These are phyloP conservation scores for Cladosporium sp. DNA, from an alignment of 2,329 filamentous ascomycete genomes.

Conservation along the genomic window DNA sequence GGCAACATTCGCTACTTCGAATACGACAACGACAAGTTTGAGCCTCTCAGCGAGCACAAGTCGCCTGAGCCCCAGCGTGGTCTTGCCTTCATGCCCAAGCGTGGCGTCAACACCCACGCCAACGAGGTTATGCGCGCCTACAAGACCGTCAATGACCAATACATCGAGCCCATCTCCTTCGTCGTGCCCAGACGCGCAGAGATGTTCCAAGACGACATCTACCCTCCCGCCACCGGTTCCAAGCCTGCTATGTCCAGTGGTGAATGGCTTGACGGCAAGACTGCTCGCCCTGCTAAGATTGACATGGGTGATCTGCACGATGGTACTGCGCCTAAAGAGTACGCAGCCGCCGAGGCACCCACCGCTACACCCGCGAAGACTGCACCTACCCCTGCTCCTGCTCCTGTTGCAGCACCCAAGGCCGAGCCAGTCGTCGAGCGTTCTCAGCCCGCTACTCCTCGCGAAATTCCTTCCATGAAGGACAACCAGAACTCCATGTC, in stretches of 20 bases:
- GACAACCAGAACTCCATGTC: slow-evolving; percentile 88
- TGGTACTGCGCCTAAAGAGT: slow-evolving; percentile 74
- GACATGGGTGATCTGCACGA: slow-evolving; percentile 91
- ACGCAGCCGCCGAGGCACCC: slow-evolving; percentile 68
- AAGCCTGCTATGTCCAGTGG: slow-evolving; percentile 76
- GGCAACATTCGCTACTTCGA: slow-evolving; percentile 99
- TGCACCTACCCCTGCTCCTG: slow-evolving; percentile 33
- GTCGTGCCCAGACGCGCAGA: slow-evolving; percentile 92
- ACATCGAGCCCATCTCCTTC: slow-evolving; percentile 97
- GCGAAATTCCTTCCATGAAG: slow-evolving; percentile 66
- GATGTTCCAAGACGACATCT: slow-evolving; percentile 96
- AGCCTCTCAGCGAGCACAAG: slow-evolving; percentile 95
- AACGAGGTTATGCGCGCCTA: slow-evolving; percentile 94
- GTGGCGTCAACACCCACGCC: slow-evolving; percentile 92
- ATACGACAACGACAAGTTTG: slow-evolving; percentile 97
- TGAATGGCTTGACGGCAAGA: slow-evolving; percentile 85
- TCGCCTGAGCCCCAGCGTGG: slow-evolving; percentile 94
- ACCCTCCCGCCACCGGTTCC: slow-evolving; percentile 76
- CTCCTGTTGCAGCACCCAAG: slow-evolving; percentile 43
- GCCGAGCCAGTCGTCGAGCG: slow-evolving; percentile 45
- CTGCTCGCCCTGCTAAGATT: slow-evolving; percentile 80
- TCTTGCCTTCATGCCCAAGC: slow-evolving; percentile 89
- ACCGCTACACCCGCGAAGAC: slow-evolving; percentile 29
- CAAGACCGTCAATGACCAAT: slow-evolving; percentile 93
- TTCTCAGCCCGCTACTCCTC: slow-evolving; percentile 44